Evolutionary conservation across 2,329 filamentous ascomycete genomes (phyloP).

Genomic region (Stagonosporopsis tanaceti): DNA sequence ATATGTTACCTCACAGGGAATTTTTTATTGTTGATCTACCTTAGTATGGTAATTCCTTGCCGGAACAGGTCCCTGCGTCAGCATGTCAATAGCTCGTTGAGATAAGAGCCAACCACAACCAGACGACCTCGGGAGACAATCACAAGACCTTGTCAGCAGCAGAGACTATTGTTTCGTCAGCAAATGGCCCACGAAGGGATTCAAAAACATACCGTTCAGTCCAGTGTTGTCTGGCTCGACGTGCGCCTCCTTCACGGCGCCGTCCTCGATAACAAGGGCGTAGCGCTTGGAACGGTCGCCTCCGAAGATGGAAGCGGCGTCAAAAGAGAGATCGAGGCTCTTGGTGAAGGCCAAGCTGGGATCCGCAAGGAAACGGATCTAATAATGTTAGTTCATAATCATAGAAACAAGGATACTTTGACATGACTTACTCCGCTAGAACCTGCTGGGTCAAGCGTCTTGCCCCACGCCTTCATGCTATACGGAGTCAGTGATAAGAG

Average conservation of each 20-base stretch:
- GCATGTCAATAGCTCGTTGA: background rate
- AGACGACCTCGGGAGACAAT: background rate
- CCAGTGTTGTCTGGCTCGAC: constrained; percentile 91
- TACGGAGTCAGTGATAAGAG: constrained; percentile 23
- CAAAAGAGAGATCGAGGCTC: constrained; percentile 83
- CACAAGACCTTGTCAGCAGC: constrained; percentile 44
- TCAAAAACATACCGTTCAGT: constrained; percentile 67
- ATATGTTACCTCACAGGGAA: background rate
- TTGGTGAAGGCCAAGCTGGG: constrained; percentile 81
- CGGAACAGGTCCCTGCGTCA: background rate
- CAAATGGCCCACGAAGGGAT: constrained; percentile 7
- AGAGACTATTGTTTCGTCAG: constrained; percentile 33
- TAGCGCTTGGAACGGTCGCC: constrained; percentile 86
- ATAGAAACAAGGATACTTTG: background rate
- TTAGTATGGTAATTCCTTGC: background rate
- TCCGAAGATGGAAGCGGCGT: constrained; percentile 81
- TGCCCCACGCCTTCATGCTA: constrained; percentile 90
- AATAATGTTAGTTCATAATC: constrained; percentile 20
- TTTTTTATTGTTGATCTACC: background rate
- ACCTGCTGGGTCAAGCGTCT: constrained; percentile 76
- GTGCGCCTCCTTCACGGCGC: constrained; percentile 81
- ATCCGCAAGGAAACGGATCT: constrained; percentile 92
- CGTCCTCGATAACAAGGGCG: constrained; percentile 81
- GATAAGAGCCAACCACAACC: background rate
- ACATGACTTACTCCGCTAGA: constrained; percentile 76